Base-by-base conservation (phyloP, 805 yeast species). In the Pichia insulana region DNA sequence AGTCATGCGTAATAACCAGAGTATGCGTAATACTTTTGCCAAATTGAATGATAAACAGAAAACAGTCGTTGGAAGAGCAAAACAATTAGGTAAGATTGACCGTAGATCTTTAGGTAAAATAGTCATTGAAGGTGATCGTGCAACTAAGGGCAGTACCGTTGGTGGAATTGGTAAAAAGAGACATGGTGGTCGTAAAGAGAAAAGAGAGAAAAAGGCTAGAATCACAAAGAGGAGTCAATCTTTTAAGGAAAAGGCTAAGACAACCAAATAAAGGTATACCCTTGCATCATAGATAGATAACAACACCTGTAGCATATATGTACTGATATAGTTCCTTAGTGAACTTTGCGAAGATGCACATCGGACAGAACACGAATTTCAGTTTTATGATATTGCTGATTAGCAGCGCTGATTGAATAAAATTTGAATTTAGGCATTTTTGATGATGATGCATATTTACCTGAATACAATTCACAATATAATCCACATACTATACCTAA, bases 31-130 rank as follows among this genome's bases (percentile, higher is more conserved):
- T 15, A 44, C 40, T 20, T 43, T 46, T 10, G 41, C 57, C 9
- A 58, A 62, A 25, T 64, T 84, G 40, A 71, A 73, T 20, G 86
- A 81, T 34, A 71, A 73, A 34, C 92, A 84, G 60, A 83, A 71
- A 62, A 82, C 94, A 13, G 75, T 74, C 53, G 61, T 85, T 31
- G 96, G 96, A 30, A 75, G 96, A 61, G 95, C 92, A 17, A 70
- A 76, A 43, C 69, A 83, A 4, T 68, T 88, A 36, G 90, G 90
- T 40, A 85, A 80, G 57, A 84, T 88, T 41, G 96, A 85, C 58
- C 75, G 83, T 53, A 73, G 82, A 30, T 70, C 81, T 18, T 73
- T 78, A 8, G 90, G 90, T 39, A 67, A 68, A 49, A 53, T 65
- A 40, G 57, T 76, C 45, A 54, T 79, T 30, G 96, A 87, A 65